Base-by-base conservation (phyloP, 2,329 filamentous ascomycete species). In the Aspergillus intermedius region DNA sequence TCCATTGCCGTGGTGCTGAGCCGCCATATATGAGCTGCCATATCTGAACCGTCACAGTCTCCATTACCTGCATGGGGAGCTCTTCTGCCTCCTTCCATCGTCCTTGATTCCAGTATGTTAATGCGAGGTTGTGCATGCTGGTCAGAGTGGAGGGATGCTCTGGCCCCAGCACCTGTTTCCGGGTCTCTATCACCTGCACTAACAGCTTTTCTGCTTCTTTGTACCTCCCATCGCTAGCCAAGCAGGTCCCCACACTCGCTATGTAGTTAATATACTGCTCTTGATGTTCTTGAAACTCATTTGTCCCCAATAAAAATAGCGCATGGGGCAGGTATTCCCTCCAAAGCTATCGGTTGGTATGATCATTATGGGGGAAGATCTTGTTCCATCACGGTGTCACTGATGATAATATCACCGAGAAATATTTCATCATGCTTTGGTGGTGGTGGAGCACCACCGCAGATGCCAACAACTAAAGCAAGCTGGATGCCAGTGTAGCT, bases 321-420 rank as follows among this genome's bases (percentile, higher is more conserved):
- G 21, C 21, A 4, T 22, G 21, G 21, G 21, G 21, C 21, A 21
- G 46, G 9, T 49, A 54, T 2, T 35, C 10, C 7, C 6, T 8
- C 17, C 15, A 13, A 13, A 53, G 41, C 17, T 13, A 40, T 25
- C 15, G 15, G 42, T 54, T 53, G 12, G 43, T 49, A 2, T 10
- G 4, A 30, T 47, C 13, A 21, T n/a, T 39, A 39, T n/a, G 17
- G n/a, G 35, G 35, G 9, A 39, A 39, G 35, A n/a, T 39, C 35
- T 8, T n/a, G 9, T 42, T 59, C 52, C 5, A 60, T 47, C 3
- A 62, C 46, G 2, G 45, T 49, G 34, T 50, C 48, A 48, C 61
- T 63, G 19, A 64, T 49, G 13, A 64, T 53, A 3, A 63, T 54
- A 49, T 64, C 62, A 1, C 63, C 62, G 1, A 65, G 42, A n/a